Conservation (phyloP, 768 basidiomycete species). For the Tubosaeta brunneosetosa region DNA sequence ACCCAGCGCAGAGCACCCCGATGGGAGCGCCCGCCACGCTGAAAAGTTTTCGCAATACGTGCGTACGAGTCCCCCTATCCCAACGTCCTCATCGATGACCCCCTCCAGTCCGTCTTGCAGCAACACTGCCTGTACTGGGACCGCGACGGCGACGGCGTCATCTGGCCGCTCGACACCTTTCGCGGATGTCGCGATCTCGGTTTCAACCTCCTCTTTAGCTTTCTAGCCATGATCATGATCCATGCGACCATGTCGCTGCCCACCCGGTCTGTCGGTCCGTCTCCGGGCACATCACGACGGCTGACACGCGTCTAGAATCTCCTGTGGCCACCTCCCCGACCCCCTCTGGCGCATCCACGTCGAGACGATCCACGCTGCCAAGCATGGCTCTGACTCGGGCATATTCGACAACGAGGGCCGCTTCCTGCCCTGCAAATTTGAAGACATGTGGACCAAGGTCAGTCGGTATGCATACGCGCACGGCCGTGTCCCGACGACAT, state of each 20-base stretch:
- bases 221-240: constrained; percentile 33
- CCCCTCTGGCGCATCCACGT: constrained; percentile 39
- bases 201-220: constrained; percentile 36
- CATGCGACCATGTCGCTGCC: constrained; percentile 34
- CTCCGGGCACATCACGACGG: not conserved
- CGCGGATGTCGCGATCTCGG: constrained; percentile 38
- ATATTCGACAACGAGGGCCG: constrained; percentile 38
- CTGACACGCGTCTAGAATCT: constrained; percentile 10
- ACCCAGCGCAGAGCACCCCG: constrained; percentile 21
- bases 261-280: constrained; percentile 20
- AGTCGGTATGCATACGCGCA: not conserved
- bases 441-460: constrained; percentile 42
- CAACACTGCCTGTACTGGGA: constrained; percentile 42
- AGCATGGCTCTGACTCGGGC: constrained; percentile 44
- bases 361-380: constrained; percentile 31
- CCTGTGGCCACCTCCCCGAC: constrained; percentile 32
- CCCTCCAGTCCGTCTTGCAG: constrained; percentile 35
- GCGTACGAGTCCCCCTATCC: constrained; percentile 1
- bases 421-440: constrained; percentile 39
- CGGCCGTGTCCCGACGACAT: not conserved
- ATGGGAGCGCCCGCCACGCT: constrained; percentile 18
- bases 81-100: not conserved
- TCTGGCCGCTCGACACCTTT: constrained; percentile 44
- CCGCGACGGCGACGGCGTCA: constrained; percentile 36
- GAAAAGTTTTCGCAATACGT: constrained; percentile 20